These are phyloP conservation scores for Asterochloris sp. DNA, from an alignment of 139 green algal genomes.

Conservation along the genomic window DNA sequence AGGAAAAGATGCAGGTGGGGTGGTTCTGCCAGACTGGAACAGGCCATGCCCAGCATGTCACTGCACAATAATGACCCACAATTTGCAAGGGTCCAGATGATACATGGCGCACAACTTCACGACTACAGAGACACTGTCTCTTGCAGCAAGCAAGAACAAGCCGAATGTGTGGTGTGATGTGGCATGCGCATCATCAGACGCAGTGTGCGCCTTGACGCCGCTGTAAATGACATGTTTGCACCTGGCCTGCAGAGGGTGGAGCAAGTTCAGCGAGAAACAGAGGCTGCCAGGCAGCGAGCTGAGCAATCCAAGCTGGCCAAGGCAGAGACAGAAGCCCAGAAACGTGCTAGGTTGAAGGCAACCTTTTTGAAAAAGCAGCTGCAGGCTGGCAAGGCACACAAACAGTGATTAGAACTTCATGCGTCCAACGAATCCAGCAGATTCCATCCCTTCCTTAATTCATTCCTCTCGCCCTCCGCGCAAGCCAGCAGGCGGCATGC, in stretches of 20 bases:
- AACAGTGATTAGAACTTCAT: too few relatives aligned
- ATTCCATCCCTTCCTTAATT: too few relatives aligned
- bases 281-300: slow-evolving; percentile 31
- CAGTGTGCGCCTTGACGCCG: not conserved
- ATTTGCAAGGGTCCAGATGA: too few relatives aligned
- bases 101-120: too few relatives aligned
- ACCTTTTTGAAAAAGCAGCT: slow-evolving; percentile 53
- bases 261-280: slow-evolving; percentile 36
- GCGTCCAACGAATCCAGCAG: too few relatives aligned
- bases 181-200: not conserved
- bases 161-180: too few relatives aligned
- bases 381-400: slow-evolving; percentile 10
- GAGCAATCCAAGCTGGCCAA: slow-evolving; percentile 34
- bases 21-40: not conserved
- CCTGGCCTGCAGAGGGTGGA: slow-evolving; percentile 31
- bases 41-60: too few relatives aligned
- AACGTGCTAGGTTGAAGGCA: slow-evolving; percentile 54
- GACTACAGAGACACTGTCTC: too few relatives aligned
- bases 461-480: too few relatives aligned
- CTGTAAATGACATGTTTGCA: not conserved
- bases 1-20: slow-evolving; percentile 5
- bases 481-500: too few relatives aligned
- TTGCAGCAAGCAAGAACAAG: too few relatives aligned
- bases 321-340: slow-evolving; percentile 24
- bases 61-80: too few relatives aligned